Evolutionary conservation across 2,329 filamentous ascomycete genomes (phyloP).

Genomic region (Diaporthe ampelina): DNA sequence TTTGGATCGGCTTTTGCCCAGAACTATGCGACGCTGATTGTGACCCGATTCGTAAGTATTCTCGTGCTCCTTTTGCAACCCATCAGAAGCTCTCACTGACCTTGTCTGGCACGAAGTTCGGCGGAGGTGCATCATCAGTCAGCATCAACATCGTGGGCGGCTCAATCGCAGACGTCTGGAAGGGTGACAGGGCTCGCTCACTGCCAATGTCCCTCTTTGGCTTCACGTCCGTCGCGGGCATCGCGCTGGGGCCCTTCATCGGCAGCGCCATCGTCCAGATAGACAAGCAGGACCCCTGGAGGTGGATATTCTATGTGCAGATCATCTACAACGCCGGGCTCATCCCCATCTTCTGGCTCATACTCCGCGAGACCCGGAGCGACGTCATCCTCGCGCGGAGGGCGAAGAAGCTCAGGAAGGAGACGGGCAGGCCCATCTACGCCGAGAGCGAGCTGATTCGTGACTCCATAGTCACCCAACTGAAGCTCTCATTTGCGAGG

Average conservation of each 20-base stretch:
- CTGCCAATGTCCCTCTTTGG: conserved; percentile 39
- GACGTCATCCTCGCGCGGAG: conserved; percentile 74
- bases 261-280: conserved; percentile 38
- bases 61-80: too few species aligned
- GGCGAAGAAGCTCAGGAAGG: conserved; percentile 68
- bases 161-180: conserved; percentile 40
- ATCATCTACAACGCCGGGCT: conserved; percentile 49
- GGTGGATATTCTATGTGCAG: conserved; percentile 78
- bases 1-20: conserved; percentile 39
- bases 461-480: conserved; percentile 44
- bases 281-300: conserved; percentile 30
- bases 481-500: conserved; percentile 49
- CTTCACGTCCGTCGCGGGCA: conserved; percentile 39
- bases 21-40: conserved; percentile 36
- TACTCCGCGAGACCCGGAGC: conserved; percentile 78
- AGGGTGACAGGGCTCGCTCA: conserved; percentile 38
- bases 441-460: conserved; percentile 40
- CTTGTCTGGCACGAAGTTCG: conserved; percentile 20
- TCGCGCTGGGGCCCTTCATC: conserved; percentile 36
- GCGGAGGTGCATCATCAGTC: conserved; percentile 38
- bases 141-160: conserved; percentile 39
- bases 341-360: conserved; percentile 67
- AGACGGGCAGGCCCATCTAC: conserved; percentile 36
- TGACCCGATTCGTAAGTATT: conserved; percentile 38
- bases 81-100: not conserved